Percentiles rank a stretch among this genome's conserved stretches.
phyloP scores from a whole-genome alignment of 228 moss, liverwort and hornwort species.

The Sphagnum magellanicum region DNA sequence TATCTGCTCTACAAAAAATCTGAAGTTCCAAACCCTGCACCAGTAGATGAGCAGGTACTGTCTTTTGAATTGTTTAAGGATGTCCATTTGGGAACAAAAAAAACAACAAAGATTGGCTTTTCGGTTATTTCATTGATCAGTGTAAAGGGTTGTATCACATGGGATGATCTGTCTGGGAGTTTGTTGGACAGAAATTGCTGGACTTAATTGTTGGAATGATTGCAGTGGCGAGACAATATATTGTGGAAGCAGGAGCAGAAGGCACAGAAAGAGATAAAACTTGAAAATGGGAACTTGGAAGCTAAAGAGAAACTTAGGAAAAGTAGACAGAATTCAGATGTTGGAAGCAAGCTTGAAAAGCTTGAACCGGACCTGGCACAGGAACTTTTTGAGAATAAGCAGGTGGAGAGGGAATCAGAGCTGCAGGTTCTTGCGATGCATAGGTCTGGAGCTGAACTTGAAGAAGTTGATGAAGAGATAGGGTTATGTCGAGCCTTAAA shows the following conservation, averaged over 20 bases:
- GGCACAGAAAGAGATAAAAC: neutral
- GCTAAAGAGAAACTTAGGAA: neutral
- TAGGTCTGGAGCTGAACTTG: neutral
- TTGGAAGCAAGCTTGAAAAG: neutral
- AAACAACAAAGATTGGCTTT: neutral
- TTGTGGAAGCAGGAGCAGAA: neutral
- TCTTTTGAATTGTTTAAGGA: neutral
- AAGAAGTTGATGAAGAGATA: neutral
- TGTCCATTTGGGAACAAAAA: neutral
- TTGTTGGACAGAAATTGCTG: too few species aligned
- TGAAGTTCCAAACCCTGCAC: neutral
- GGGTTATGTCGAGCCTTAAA: neutral
- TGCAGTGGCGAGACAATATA: neutral
- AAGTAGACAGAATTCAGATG: neutral
- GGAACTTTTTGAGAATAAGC: neutral
- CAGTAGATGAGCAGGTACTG: neutral
- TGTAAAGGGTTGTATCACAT: too few species aligned
- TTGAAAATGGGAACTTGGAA: neutral
- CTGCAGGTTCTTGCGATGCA: neutral
- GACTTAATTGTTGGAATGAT: too few species aligned
- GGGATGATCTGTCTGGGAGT: too few species aligned
- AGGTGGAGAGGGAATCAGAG: neutral
- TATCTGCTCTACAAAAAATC: neutral
- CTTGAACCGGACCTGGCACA: neutral
- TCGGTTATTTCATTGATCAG: too few species aligned